These are phyloP conservation scores for Magnolia changhungtana DNA, from an alignment of 164 flowering plant species.

Conservation along the genomic window DNA sequence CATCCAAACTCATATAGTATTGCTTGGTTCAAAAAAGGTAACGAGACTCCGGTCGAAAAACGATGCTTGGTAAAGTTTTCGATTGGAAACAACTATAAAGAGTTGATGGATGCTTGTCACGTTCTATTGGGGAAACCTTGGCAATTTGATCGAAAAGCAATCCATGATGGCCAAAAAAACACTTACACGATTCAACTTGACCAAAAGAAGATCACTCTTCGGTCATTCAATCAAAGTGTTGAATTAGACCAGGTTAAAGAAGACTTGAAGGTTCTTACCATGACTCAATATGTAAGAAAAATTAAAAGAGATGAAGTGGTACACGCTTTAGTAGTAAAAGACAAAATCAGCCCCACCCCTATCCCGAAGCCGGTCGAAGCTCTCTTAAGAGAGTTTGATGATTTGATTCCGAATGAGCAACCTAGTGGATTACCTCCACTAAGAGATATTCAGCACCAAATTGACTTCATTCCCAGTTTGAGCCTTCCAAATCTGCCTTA, in stretches of 20 bases:
- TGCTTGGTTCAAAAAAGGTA: neutral
- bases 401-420: neutral
- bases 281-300: neutral
- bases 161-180: slow-evolving; percentile 1
- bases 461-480: neutral
- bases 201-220: neutral
- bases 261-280: neutral
- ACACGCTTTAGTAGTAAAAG: neutral
- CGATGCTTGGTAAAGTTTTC: neutral
- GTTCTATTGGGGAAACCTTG: neutral
- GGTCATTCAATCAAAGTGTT: neutral
- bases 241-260: neutral
- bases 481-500: no score
- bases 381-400: neutral
- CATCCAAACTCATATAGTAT: slow-evolving; percentile 7
- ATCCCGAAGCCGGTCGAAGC: neutral
- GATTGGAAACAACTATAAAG: neutral
- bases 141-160: neutral
- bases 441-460: slow-evolving; percentile 2
- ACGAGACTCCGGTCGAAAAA: neutral
- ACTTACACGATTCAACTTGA: neutral
- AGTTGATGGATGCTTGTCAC: neutral
- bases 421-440: neutral
- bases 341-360: no score
- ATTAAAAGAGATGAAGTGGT: neutral